A percentile compares a stretch with the other conserved stretches of the same genome.
Conservation (phyloP, 148 eudicot genomes). For the Rhododendron vialii region DNA sequence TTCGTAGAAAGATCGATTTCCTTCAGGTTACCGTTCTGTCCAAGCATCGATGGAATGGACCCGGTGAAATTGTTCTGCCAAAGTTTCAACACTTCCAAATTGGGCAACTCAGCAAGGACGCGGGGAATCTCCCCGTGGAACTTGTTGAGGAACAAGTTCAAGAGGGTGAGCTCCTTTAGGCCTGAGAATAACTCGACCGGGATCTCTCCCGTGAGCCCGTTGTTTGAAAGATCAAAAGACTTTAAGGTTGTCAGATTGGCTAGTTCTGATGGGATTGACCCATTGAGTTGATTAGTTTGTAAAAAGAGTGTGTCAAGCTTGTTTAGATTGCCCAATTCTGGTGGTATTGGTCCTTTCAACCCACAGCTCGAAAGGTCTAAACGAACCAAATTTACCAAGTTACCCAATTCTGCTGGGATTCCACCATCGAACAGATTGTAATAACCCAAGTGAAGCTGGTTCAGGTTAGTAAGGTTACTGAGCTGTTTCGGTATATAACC, state of each 20-base stretch:
- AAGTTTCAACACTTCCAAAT: slow-evolving; percentile 39
- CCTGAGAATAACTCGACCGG: slow-evolving; percentile 31
- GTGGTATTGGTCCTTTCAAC: slow-evolving; percentile 39
- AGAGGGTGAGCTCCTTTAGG: slow-evolving; percentile 27
- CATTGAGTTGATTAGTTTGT: slow-evolving; percentile 42
- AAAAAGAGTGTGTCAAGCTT: slow-evolving; percentile 45
- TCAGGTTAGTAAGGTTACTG: slow-evolving; percentile 34
- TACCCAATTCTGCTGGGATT: slow-evolving; percentile 42
- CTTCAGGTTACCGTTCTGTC: slow-evolving; percentile 33
- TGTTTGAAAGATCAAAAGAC: slow-evolving; percentile 43
- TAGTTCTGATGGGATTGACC: slow-evolving; percentile 34
- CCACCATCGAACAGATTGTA: slow-evolving; percentile 53
- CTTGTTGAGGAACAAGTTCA: slow-evolving; percentile 51
- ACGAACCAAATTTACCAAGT: slow-evolving; percentile 33
- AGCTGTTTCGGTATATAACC: slow-evolving; percentile 41
- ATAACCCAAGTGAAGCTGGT: slow-evolving; percentile 44
- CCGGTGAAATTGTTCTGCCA: slow-evolving; percentile 58
- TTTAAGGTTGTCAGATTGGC: slow-evolving; percentile 27
- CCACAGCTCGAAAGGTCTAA: slow-evolving; percentile 52
- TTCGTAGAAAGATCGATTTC: slow-evolving; percentile 52
- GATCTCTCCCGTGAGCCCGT: slow-evolving; percentile 39
- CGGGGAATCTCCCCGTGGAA: slow-evolving; percentile 44
- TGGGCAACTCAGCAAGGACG: slow-evolving; percentile 34
- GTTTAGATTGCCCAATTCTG: slow-evolving; percentile 36
- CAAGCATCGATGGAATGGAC: slow-evolving; percentile 45